Evolutionary conservation across 495 filamentous ascomycete species (phyloP), one percentile per base, ranked within the genome.

Genomic region (Aspergillus cavernicola): DNA sequence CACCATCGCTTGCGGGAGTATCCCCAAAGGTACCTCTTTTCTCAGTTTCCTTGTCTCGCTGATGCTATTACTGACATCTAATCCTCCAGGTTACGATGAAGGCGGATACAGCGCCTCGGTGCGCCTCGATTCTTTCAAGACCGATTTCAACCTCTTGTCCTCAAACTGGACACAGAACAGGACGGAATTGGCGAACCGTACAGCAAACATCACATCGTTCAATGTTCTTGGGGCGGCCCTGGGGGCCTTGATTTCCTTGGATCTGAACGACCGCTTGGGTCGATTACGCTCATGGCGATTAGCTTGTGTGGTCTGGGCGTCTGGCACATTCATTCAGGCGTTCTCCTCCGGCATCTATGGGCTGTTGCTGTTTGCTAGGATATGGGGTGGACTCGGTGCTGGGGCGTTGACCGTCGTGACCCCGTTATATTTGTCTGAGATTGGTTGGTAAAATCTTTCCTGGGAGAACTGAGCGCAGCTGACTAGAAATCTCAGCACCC

Each of bases 371-470:
- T 75, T 75, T 56, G 65, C 69, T 16, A 65, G 74, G 12, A 73
- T 76, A 15, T 75, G 69, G 61, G 62, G 58, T 43, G 77, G 76
- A 0, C 61, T 81, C 18, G 77, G 77, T 3, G 71, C 78, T 12
- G 78, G 77, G 22, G 65, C 67, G 4, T 63, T 78, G 49, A 79
- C 78, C 8, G 78, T 79, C 12, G 66, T 68, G 9, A 66, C 73
- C 1, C 78, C 78, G 1, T 52, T 80, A 46, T 81, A 80, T 57
- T 58, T 80, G 32, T 75, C 75, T 8, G 78, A 81, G 51, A 76
- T 81, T 48, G 62, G 62, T 64, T 32, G 11, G 61, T 57, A 42
- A 11, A 46, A 15, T 8, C 13, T 0, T 22, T 7, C 23, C 11
- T 37, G 12, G 22, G 26, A 32, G 10, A n/a, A 35, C 11, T 41